A percentile compares a stretch with the other conserved stretches of the same genome.
Conservation (phyloP, 2,329 filamentous ascomycete genomes). For the Botryotinia narcissicola region DNA sequence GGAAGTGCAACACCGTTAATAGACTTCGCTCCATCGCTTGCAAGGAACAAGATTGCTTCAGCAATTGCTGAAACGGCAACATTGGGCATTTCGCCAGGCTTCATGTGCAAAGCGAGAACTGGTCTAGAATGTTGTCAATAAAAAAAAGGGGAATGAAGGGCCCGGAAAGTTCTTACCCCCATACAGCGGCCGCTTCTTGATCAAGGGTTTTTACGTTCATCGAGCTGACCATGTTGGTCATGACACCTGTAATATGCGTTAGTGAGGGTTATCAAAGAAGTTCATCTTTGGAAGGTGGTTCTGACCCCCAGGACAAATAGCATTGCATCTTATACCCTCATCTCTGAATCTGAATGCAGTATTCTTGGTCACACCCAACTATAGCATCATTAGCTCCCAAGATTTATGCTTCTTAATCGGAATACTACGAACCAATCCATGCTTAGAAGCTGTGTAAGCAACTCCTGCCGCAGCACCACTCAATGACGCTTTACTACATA, state of each 20-base stretch:
- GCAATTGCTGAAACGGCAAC: slow-evolving; percentile 40
- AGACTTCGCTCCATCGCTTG: slow-evolving; percentile 38
- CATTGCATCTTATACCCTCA: slow-evolving; percentile 47
- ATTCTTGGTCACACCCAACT: slow-evolving; percentile 48
- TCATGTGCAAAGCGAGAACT: slow-evolving; percentile 38
- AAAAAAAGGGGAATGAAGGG: no score
- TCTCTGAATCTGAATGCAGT: slow-evolving; percentile 47
- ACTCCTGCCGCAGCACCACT: slow-evolving; percentile 44
- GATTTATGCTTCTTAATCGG: background rate
- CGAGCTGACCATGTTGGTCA: background rate
- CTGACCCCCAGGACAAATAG: slow-evolving; percentile 43
- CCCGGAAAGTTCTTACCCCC: background rate
- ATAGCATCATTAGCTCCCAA: background rate
- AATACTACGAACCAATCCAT: slow-evolving; percentile 39
- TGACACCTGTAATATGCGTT: background rate
- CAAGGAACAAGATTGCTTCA: slow-evolving; percentile 41
- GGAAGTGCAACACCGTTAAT: slow-evolving; percentile 42
- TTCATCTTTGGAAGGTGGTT: background rate
- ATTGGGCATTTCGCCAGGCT: slow-evolving; percentile 25
- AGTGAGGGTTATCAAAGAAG: background rate
- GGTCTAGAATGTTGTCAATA: slow-evolving; percentile 26
- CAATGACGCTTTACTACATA: slow-evolving; percentile 40
- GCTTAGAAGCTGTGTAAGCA: slow-evolving; percentile 47
- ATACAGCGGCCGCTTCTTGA: background rate
- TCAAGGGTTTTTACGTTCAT: background rate